phyloP scores from a whole-genome alignment of 2,329 filamentous ascomycete genomes.

The Neoascochyta sp. region DNA sequence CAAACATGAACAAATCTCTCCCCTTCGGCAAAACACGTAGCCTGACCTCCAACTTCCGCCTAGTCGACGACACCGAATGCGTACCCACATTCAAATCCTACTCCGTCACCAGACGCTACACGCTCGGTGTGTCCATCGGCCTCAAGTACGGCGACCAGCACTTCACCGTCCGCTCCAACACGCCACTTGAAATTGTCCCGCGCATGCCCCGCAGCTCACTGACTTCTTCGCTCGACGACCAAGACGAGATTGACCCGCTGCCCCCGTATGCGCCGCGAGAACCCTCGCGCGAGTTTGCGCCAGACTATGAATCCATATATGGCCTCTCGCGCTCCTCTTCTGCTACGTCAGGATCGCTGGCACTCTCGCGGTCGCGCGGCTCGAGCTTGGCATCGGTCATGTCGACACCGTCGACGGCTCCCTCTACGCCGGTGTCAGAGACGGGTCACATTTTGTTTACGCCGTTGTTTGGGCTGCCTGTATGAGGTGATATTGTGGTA shows the following conservation, averaged over 20 bases:
- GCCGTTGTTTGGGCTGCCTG: too few species aligned
- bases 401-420: conserved; percentile 6
- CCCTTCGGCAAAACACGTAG: conserved; percentile 17
- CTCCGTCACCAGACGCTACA: conserved; percentile 30
- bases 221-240: conserved; percentile 12
- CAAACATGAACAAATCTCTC: conserved; percentile 20
- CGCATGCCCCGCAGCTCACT: conserved; percentile 13
- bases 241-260: conserved; percentile 27
- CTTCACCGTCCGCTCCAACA: conserved; percentile 25
- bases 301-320: conserved; percentile 30
- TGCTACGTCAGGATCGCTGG: conserved; percentile 9
- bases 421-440: conserved; percentile 13
- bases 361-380: conserved; percentile 5
- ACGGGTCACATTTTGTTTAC: too few species aligned
- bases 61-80: conserved; percentile 33
- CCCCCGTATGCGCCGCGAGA: conserved; percentile 30
- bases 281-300: conserved; percentile 27
- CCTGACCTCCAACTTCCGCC: conserved; percentile 31
- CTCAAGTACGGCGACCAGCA: conserved; percentile 25
- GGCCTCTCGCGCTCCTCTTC: conserved; percentile 17
- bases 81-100: conserved; percentile 37
- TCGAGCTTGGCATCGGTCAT: conserved; percentile 11
- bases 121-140: conserved; percentile 23
- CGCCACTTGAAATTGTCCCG: conserved; percentile 30
- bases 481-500: too few species aligned